These are phyloP conservation scores for Sclerotinia spermophila DNA, from an alignment of 2,329 filamentous ascomycete species.

Conservation along the genomic window DNA sequence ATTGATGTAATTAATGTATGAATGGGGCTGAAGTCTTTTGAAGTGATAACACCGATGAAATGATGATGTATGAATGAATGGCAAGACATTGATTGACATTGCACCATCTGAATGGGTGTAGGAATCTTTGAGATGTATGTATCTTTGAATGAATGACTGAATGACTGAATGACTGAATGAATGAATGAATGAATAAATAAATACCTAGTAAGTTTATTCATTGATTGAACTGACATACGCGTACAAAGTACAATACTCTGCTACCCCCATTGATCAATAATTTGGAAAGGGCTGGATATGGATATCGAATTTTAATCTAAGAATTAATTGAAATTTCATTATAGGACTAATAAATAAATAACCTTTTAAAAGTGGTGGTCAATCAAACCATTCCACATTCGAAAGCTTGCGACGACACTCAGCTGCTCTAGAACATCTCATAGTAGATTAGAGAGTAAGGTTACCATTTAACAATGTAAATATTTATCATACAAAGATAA, in stretches of 20 bases:
- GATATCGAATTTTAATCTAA: not conserved
- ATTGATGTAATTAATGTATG: not conserved
- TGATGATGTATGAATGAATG: not conserved
- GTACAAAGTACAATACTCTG: not conserved
- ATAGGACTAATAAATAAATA: too few species aligned
- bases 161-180: not conserved
- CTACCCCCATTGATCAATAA: not conserved
- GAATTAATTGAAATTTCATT: not conserved
- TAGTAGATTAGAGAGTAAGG: too few species aligned
- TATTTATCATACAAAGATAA: not conserved
- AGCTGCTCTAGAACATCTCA: conserved; percentile 12
- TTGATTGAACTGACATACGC: not conserved
- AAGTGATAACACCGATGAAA: not conserved
- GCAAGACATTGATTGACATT: not conserved
- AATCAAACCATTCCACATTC: not conserved
- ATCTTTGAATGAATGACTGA: not conserved
- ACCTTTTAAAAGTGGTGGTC: not conserved
- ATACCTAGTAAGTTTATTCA: not conserved
- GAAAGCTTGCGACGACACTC: conserved; percentile 13
- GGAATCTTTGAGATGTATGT: not conserved
- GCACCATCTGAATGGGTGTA: not conserved
- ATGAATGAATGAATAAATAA: not conserved
- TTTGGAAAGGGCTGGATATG: not conserved
- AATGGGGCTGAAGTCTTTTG: not conserved
- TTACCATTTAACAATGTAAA: too few species aligned